Conservation (phyloP, 371 early-diverging fungal species). For the Dinochytrium kinnereticum region DNA sequence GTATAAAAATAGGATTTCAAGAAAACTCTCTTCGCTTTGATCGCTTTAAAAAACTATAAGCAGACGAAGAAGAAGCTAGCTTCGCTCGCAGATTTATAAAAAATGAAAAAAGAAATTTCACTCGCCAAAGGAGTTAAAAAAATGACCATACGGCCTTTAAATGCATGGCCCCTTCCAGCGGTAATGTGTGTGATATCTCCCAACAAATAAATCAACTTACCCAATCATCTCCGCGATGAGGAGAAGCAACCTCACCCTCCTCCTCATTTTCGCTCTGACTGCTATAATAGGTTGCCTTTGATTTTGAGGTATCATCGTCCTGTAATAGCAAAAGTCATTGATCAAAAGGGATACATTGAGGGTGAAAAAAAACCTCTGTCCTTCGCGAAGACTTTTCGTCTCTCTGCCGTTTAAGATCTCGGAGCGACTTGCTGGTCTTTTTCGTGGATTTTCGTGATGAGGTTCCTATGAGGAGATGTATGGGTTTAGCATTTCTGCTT, state of each 20-base stretch:
- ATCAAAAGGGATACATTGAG: neutral
- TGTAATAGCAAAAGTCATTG: neutral
- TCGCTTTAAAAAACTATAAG: no score
- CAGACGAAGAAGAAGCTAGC: no score
- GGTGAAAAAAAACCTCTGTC: neutral
- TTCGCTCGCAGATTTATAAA: neutral
- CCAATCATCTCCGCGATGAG: neutral
- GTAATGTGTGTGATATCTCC: no score
- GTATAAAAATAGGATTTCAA: no score
- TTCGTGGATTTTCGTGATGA: slow-evolving; percentile 2
- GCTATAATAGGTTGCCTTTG: slow-evolving; percentile 12
- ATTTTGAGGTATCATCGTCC: no score
- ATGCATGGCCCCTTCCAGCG: no score
- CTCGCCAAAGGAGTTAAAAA: neutral
- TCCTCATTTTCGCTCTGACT: slow-evolving; percentile 20
- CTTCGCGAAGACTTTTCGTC: slow-evolving; percentile 28
- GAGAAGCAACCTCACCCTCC: neutral
- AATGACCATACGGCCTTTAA: no score
- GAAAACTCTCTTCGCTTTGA: no score
- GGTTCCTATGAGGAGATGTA: neutral
- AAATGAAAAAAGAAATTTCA: neutral
- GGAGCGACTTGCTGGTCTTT: slow-evolving; percentile 23
- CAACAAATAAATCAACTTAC: no score
- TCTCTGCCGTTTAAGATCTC: slow-evolving; percentile 22
- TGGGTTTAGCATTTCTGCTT: no score